These are phyloP conservation scores for Physcomitrellopsis africana DNA, from an alignment of 225 moss, liverwort and hornwort species.

Conservation along the genomic window DNA sequence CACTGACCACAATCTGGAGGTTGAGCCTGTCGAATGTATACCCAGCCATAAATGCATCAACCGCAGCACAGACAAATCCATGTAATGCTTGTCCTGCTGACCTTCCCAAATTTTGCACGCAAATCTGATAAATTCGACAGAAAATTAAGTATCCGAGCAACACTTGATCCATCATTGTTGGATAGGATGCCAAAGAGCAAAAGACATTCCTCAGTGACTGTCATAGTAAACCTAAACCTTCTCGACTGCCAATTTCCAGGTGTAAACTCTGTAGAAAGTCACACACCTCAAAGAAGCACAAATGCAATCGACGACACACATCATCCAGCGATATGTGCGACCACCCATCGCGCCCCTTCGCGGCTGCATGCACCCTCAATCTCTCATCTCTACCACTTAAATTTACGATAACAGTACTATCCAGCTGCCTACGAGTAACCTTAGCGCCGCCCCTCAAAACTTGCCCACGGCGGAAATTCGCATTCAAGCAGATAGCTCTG, in stretches of 20 bases:
- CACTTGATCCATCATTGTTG: neutral
- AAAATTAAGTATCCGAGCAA: neutral
- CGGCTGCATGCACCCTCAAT: slow-evolving; percentile 38
- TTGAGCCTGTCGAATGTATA: slow-evolving; percentile 74
- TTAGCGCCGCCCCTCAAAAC: slow-evolving; percentile 25
- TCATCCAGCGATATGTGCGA: slow-evolving; percentile 51
- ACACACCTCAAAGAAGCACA: slow-evolving; percentile 70
- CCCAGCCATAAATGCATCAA: slow-evolving; percentile 64
- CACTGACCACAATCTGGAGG: slow-evolving; percentile 68
- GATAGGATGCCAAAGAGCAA: neutral
- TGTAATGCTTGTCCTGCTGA: slow-evolving; percentile 70
- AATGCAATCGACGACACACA: slow-evolving; percentile 61
- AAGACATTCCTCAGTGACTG: neutral
- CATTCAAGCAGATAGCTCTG: slow-evolving; percentile 1
- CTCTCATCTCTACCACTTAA: slow-evolving; percentile 19
- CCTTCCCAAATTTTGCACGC: slow-evolving; percentile 78
- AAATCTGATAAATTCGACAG: slow-evolving; percentile 44
- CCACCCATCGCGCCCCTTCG: slow-evolving; percentile 38
- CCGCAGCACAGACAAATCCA: slow-evolving; percentile 66
- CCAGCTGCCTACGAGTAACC: slow-evolving; percentile 24
- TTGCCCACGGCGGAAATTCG: slow-evolving; percentile 9
- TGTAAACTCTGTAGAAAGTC: neutral
- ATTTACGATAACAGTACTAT: neutral
- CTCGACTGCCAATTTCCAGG: slow-evolving; percentile 1
- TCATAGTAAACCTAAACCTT: neutral